Percentiles rank a stretch among this genome's conserved stretches.
These are phyloP conservation scores for Amphirosellinia nigrospora DNA, from an alignment of 495 filamentous ascomycete species.

Conservation along the genomic window DNA sequence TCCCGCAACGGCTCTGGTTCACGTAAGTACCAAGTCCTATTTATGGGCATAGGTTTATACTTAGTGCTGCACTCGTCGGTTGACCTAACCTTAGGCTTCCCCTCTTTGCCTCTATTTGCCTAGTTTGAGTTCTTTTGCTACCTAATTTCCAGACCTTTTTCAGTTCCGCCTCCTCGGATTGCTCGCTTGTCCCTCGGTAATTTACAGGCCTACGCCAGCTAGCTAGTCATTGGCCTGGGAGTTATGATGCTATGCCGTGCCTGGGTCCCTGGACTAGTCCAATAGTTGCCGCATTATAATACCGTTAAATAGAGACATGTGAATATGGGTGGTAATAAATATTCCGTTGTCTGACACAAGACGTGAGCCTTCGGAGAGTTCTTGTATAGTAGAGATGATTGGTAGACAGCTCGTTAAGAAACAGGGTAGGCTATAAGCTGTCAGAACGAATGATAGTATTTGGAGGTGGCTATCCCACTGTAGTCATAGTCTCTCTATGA, in stretches of 20 bases:
- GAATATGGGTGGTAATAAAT: neutral
- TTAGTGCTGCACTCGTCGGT: no score
- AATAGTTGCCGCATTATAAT: slow-evolving; percentile 2
- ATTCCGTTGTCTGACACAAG: neutral
- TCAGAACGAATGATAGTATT: neutral
- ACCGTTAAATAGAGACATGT: neutral
- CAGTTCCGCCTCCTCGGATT: slow-evolving; percentile 2
- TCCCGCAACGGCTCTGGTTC: neutral
- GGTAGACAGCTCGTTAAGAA: neutral
- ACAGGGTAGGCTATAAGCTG: neutral
- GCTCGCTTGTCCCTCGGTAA: neutral
- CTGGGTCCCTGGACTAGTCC: neutral
- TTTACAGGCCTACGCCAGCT: neutral
- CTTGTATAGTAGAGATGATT: neutral
- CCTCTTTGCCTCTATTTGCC: slow-evolving; percentile 9
- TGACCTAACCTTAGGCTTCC: slow-evolving; percentile 3
- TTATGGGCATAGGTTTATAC: no score
- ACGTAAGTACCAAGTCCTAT: no score
- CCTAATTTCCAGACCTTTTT: neutral
- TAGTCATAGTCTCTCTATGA: neutral
- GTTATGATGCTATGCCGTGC: neutral
- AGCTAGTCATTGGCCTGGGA: neutral
- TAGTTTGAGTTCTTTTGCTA: slow-evolving; percentile 2
- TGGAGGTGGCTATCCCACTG: neutral
- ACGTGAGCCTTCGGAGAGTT: neutral